These are phyloP conservation scores for Cutaneotrichosporon sp. DNA, from an alignment of 1,284 basidiomycete species.

Conservation along the genomic window DNA sequence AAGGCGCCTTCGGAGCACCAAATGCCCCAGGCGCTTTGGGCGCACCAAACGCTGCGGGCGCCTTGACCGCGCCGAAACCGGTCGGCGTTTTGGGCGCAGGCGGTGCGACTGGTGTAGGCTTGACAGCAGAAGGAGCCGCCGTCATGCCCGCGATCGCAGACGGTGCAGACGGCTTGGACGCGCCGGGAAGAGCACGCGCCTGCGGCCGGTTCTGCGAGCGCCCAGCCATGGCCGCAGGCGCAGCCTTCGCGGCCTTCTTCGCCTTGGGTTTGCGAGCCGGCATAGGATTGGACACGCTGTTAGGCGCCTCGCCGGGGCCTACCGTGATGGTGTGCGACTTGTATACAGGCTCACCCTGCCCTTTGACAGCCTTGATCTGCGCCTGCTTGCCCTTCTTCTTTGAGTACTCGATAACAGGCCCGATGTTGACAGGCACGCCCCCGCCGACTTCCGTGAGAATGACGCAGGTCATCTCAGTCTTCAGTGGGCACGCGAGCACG, in stretches of 20 bases:
- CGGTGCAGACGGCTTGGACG: conserved; percentile 51
- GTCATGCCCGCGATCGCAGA: conserved; percentile 32
- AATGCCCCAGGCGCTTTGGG: conserved; percentile 9
- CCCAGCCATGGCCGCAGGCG: conserved; percentile 38
- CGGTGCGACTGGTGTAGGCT: not conserved
- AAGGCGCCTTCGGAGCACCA: conserved; percentile 24
- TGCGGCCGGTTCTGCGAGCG: conserved; percentile 45
- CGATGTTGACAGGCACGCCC: conserved; percentile 70
- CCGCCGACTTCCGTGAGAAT: conserved; percentile 79
- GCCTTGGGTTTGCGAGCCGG: conserved; percentile 74
- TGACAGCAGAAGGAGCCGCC: conserved; percentile 21
- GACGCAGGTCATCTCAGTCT: conserved; percentile 88
- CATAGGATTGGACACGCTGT: conserved; percentile 75
- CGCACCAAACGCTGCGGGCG: conserved; percentile 9
- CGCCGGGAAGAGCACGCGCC: conserved; percentile 47
- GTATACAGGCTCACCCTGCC: conserved; percentile 87
- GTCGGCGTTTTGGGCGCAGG: conserved; percentile 2
- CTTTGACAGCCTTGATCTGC: conserved; percentile 82
- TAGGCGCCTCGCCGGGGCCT: conserved; percentile 79
- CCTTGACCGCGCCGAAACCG: not conserved
- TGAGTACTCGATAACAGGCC: conserved; percentile 78
- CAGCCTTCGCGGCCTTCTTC: conserved; percentile 47
- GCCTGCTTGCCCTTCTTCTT: conserved; percentile 98
- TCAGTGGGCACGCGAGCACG: conserved; percentile 86
- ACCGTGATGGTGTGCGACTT: conserved; percentile 92